Conservation (phyloP, 768 basidiomycete species). For the Russula dissimulans region DNA sequence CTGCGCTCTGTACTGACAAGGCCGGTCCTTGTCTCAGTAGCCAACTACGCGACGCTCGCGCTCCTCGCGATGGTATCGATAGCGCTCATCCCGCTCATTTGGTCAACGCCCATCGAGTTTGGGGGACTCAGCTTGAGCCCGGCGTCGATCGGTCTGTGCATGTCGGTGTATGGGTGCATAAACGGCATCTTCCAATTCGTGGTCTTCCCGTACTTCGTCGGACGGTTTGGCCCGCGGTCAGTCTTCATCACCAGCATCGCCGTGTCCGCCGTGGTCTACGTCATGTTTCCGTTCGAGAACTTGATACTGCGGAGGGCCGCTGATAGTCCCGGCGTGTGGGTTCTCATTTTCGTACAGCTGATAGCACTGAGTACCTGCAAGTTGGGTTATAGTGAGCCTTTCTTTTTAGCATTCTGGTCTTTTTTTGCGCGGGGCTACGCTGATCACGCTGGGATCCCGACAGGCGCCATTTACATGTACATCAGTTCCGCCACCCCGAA, state of each 20-base stretch:
- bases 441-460: too few species aligned
- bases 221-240: not conserved
- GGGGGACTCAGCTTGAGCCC: constrained; percentile 31
- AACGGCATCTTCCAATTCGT: constrained; percentile 33
- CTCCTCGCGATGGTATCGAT: constrained; percentile 33
- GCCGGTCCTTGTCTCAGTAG: constrained; percentile 33
- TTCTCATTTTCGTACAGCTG: not conserved
- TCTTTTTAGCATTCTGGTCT: not conserved
- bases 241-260: constrained; percentile 17
- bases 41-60: constrained; percentile 35
- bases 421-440: too few species aligned
- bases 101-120: constrained; percentile 32
- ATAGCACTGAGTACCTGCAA: not conserved
- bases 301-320: not conserved
- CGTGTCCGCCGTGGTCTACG: constrained; percentile 21
- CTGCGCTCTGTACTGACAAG: constrained; percentile 29
- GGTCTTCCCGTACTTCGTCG: constrained; percentile 29
- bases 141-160: constrained; percentile 15
- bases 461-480: constrained; percentile 61
- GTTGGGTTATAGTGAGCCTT: not conserved
- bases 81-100: constrained; percentile 38
- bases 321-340: not conserved
- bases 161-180: constrained; percentile 29
- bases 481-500: constrained; percentile 58
- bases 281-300: constrained; percentile 23